Base-by-base conservation (phyloP, 352 stramenopile species). In the Globisporangium middletonii region DNA sequence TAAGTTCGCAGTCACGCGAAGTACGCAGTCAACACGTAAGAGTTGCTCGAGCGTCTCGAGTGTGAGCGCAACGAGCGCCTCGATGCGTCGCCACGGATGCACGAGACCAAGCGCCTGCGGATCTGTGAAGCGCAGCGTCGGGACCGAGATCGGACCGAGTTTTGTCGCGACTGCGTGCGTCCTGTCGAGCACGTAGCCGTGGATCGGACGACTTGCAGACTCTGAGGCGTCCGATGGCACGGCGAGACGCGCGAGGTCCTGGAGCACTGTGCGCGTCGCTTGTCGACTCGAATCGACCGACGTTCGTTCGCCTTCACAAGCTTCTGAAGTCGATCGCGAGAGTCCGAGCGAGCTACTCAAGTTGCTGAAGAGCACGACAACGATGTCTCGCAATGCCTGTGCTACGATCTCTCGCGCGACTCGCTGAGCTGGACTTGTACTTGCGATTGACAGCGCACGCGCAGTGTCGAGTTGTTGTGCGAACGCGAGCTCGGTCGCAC, bases 41-140 rank as follows among this genome's bases (percentile, higher is more conserved):
- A 89, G 59, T 57, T 80, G 69, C 57, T 91, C 77, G 0, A 86
- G 64, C 1, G 73, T 86, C 41, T 83, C 60, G 16, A 90, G 59
- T 2, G 66, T 57, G 9, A 77, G 37, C 28, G 73, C 63, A 13
- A 93, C 27, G 35, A 93, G 60, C n/a, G 63, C 64, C 0, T 77
- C 64, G n/a, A 78, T 73, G 5, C 73, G 71, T 4, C 49, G 57
- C 62, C 69, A 86, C 12, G 83, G 77, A 62, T 91, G 80, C 8
- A 90, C 35, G 4, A 91, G 51, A 8, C 71, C 63, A 18, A 51
- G 62, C 1, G 46, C 44, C 3, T 54, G 19, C 7, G 79, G 77
- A 54, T 88, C 76, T 26, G 30, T 57, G n/a, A 62, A 35, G 16
- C 77, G 52, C 9, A 88, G 43, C 5, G 72, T 59, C 9, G 69